A percentile compares a stretch with the other conserved stretches of the same genome.
Evolutionary conservation across 352 stramenopile genomes (phyloP).

Genomic region (Phytopythium chamaehyphon): DNA sequence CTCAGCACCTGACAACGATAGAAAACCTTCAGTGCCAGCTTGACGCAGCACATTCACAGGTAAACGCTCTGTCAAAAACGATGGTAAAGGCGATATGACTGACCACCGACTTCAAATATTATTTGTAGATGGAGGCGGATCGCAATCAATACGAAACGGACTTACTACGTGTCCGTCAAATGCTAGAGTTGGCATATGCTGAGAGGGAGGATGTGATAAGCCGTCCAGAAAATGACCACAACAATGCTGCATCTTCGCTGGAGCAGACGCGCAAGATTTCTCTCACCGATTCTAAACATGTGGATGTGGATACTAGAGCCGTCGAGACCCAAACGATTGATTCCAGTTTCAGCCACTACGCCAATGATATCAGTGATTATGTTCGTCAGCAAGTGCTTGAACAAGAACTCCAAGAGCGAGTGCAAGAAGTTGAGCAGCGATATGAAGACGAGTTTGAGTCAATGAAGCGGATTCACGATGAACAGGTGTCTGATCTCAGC

Average conservation of each 20-base stretch:
- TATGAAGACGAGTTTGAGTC: slow-evolving; percentile 15
- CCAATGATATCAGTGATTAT: not conserved
- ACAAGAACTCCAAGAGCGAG: not conserved
- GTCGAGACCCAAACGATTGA: slow-evolving; percentile 20
- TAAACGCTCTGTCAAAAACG: too few species aligned
- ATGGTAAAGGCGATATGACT: not conserved
- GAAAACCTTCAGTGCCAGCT: slow-evolving; percentile 24
- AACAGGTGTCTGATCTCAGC: slow-evolving; percentile 16
- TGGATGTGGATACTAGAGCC: slow-evolving; percentile 1
- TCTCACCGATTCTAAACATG: not conserved
- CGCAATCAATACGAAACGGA: slow-evolving; percentile 4
- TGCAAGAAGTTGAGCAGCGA: slow-evolving; percentile 8
- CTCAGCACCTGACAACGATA: not conserved
- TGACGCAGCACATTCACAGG: slow-evolving; percentile 6
- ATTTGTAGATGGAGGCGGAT: slow-evolving; percentile 1
- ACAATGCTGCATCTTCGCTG: not conserved
- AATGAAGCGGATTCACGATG: slow-evolving; percentile 19
- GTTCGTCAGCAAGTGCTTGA: not conserved
- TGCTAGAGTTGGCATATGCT: slow-evolving; percentile 6
- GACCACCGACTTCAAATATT: not conserved
- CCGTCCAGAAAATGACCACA: not conserved
- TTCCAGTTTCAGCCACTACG: not conserved
- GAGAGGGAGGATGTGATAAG: slow-evolving; percentile 2
- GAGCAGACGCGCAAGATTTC: slow-evolving; percentile 1
- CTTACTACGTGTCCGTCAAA: slow-evolving; percentile 3